Evolutionary conservation across 805 yeast genomes (phyloP).

Genomic region (Naumovozyma castellii): DNA sequence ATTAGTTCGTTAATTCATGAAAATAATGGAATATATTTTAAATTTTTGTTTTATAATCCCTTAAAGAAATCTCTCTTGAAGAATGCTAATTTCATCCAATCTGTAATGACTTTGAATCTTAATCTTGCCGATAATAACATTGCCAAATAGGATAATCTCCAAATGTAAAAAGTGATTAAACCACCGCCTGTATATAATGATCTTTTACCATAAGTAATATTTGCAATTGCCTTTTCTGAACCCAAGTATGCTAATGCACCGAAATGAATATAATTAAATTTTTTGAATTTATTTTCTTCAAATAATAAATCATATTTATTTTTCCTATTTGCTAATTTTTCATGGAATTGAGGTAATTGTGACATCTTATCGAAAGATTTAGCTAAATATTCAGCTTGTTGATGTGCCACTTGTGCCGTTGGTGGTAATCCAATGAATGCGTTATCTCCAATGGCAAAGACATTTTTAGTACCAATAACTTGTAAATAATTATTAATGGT

Average conservation of each 20-base stretch:
- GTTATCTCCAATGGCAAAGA: constrained; percentile 90
- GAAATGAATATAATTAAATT: constrained; percentile 75
- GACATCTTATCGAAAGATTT: constrained; percentile 53
- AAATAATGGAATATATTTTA: not conserved
- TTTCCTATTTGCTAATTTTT: constrained; percentile 31
- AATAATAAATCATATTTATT: constrained; percentile 35
- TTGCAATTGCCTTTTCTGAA: constrained; percentile 88
- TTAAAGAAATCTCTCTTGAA: constrained; percentile 92
- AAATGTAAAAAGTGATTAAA: constrained; percentile 75
- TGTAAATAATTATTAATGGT: constrained; percentile 68
- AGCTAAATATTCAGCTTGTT: constrained; percentile 78
- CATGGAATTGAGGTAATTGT: constrained; percentile 32
- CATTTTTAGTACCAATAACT: constrained; percentile 72
- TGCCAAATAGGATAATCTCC: constrained; percentile 85
- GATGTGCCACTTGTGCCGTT: constrained; percentile 95
- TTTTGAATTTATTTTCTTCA: constrained; percentile 42
- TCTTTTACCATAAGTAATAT: constrained; percentile 70
- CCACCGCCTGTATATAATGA: constrained; percentile 82
- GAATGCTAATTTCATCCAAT: constrained; percentile 79
- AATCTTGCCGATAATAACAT: constrained; percentile 85
- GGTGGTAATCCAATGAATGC: constrained; percentile 85
- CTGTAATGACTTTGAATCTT: constrained; percentile 74
- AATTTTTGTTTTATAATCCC: constrained; percentile 42
- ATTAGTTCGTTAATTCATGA: not conserved
- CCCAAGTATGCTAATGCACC: constrained; percentile 94